Evolutionary conservation across 768 basidiomycete genomes (phyloP), one percentile per base, ranked within the genome.

Genomic region (Rhizopogon rudus): DNA sequence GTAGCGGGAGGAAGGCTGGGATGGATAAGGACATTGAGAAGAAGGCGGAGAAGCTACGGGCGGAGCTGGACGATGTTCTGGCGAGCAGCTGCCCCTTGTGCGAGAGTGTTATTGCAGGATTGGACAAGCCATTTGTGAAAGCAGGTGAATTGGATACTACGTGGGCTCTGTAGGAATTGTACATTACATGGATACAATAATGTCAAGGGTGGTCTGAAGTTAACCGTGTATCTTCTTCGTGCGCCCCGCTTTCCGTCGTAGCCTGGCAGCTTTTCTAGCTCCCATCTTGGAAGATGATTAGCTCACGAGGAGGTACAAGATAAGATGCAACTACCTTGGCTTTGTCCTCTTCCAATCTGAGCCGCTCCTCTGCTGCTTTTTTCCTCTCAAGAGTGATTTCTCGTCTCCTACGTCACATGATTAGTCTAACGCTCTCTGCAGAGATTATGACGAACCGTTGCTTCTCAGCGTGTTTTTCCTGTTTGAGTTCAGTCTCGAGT

Each of bases 11-110:
- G 51, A 76, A 77, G 63, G 75, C 69, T 49, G 74, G 75, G 39
- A 60, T 67, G 31, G 73, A 66, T 57, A 71, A 73, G 41, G 82
- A 83, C 58, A 78, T 75, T 39, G 80, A 79, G 56, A 83, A 79
- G 65, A 85, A 83, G 68, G 73, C 77, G 45, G 91, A 92, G 71
- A 85, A 81, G 67, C 63, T 97, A 67, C 77, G 90, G 61, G 78
- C 78, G 41, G 93, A 98, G 73, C 68, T 99, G 65, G 97, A 99
- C 62, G 90, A 93, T 52, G 68, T 98, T 57, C 75, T 99, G 40
- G 88, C 94, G 16, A 86, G 88, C 61, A 91, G 80, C 56, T 98
- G 97, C 73, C 94, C 95, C 31, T 72, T 98, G 55, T 99, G 97
- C 69, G 97, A 98, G 66, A 87, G 87, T 58, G 88, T 94, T 16